phyloP scores from a whole-genome alignment of 148 eudicot species.

The Vaccinium macrocarpon region DNA sequence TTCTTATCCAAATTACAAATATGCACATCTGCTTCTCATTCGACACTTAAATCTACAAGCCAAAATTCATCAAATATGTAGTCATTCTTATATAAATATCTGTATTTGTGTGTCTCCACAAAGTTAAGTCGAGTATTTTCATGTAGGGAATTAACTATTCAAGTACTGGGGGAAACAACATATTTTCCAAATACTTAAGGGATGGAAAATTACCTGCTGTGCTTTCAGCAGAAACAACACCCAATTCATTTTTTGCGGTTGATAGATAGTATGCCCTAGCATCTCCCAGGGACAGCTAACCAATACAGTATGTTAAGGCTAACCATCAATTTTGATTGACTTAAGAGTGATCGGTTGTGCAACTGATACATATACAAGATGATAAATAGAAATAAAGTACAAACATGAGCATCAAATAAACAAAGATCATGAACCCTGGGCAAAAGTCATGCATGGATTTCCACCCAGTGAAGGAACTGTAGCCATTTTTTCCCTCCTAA shows the following conservation, averaged over 20 bases:
- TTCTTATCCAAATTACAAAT: background rate
- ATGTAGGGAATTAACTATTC: background rate
- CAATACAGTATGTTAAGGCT: constrained; percentile 41
- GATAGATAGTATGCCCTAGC: constrained; percentile 95
- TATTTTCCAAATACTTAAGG: background rate
- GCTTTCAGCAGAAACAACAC: constrained; percentile 96
- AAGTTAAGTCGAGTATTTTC: background rate
- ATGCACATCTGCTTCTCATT: background rate
- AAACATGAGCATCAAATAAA: constrained; percentile 6
- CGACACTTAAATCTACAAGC: background rate
- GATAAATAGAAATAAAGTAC: background rate
- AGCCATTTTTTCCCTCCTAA: no score
- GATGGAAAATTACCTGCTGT: constrained; percentile 52
- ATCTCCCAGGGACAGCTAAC: constrained; percentile 90
- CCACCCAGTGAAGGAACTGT: no score
- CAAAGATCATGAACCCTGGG: background rate
- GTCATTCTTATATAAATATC: background rate
- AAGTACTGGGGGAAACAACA: background rate
- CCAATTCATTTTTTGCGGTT: constrained; percentile 89
- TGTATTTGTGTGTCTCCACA: background rate
- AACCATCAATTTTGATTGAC: constrained; percentile 9
- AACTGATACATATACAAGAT: background rate
- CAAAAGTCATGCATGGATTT: background rate
- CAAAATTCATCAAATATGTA: background rate
- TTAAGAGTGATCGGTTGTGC: background rate